Conservation (phyloP, 2,329 filamentous ascomycete genomes). For the Pseudogymnoascus sp. region DNA sequence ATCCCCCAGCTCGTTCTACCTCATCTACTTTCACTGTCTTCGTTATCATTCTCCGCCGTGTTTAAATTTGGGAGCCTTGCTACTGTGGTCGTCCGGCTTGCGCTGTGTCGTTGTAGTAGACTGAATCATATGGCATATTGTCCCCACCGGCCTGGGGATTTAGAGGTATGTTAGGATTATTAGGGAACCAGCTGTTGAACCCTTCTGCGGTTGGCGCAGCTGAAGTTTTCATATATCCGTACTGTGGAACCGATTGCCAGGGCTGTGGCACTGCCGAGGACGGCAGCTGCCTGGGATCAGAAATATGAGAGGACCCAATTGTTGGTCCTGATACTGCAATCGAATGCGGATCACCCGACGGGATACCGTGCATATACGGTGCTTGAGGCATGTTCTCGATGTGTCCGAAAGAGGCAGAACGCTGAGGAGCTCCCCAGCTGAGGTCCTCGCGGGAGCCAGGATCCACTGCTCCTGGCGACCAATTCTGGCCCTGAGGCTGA, state of each 20-base stretch:
- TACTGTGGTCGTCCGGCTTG: constrained; percentile 8
- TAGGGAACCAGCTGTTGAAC: background rate
- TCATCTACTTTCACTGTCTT: background rate
- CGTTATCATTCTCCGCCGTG: constrained; percentile 1
- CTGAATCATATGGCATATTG: constrained; percentile 1
- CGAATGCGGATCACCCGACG: background rate
- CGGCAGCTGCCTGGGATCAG: background rate
- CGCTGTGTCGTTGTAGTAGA: constrained; percentile 1
- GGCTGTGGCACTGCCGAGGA: background rate
- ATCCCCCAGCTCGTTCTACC: background rate
- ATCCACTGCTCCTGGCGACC: constrained; percentile 23
- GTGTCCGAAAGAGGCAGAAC: constrained; percentile 26
- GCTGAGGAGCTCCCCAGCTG: constrained; percentile 26
- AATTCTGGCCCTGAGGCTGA: constrained; percentile 23
- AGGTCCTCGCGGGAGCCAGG: constrained; percentile 23
- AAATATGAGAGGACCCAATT: background rate
- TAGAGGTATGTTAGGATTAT: background rate
- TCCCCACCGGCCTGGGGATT: background rate
- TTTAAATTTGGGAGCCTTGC: background rate
- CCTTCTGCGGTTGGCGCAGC: background rate
- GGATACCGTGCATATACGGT: constrained; percentile 1
- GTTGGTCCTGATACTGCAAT: constrained; percentile 1
- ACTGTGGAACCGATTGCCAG: background rate
- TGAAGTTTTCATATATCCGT: background rate
- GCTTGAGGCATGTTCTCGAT: background rate